Base-by-base conservation (phyloP, 2,329 filamentous ascomycete genomes). In the Sporothrix inflata region DNA sequence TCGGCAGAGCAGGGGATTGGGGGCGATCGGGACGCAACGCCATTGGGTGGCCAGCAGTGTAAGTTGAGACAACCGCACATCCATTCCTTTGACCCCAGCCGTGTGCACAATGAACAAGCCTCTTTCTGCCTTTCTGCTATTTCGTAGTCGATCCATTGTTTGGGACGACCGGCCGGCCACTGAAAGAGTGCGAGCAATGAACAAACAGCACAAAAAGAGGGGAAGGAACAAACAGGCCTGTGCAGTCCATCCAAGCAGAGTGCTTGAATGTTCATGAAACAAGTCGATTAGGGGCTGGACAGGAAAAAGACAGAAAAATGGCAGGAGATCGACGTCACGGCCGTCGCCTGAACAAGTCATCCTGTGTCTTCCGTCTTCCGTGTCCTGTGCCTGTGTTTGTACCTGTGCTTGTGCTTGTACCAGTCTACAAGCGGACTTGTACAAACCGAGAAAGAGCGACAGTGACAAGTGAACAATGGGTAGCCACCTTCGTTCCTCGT, bases 201-300 rank as follows among this genome's bases (percentile, higher is more conserved):
- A 42, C 57, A 47, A 66, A 45, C 40, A 45, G n/a, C 4, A 7
- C 5, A 63, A 24, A 14, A 19, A 45, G 11, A 27, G 19, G 24
- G 11, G 4, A 42, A 47, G 8, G n/a, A 51, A 21, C 42, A 51
- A 38, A 38, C 65, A 53, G 45, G 21, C 24, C 27, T 38, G 24
- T 40, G 16, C 34, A 53, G 38, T 40, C 60, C 69, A 65, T 40
- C 53, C 57, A 55, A 42, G 11, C n/a, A 21, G 6, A 11, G 27
- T 42, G 14, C 69, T 27, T 55, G 69, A 27, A 38, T 65, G 55
- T 42, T 45, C 47, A 42, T 71, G 57, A 65, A 71, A 65, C 69
- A 65, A 42, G 4, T 42, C 60, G n/a, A 42, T 12, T 5, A 19
- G 60, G 38, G 60, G 45, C 45, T 51, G 40, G 40, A 24, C 42